phyloP scores from a whole-genome alignment of 768 basidiomycete genomes.

The Trametes elegans region DNA sequence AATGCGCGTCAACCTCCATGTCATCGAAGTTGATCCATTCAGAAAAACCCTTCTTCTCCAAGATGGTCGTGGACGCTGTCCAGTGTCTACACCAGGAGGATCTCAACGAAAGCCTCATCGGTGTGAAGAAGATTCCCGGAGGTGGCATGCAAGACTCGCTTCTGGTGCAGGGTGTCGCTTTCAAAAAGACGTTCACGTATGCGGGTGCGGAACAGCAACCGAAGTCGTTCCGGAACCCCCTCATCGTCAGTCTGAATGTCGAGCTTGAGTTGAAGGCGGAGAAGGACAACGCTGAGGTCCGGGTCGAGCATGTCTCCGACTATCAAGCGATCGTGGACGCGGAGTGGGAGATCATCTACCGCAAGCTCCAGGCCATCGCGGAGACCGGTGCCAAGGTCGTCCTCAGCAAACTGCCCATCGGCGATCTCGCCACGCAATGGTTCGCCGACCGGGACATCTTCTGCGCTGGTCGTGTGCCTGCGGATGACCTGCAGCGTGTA shows the following conservation, averaged over 20 bases:
- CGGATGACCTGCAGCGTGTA: slow-evolving; percentile 88
- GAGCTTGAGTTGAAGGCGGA: slow-evolving; percentile 99
- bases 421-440: slow-evolving; percentile 98
- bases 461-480: slow-evolving; percentile 93
- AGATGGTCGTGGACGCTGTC: slow-evolving; percentile 98
- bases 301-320: slow-evolving; percentile 94
- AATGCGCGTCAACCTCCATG: slow-evolving; percentile 99
- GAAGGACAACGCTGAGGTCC: slow-evolving; percentile 98
- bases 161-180: slow-evolving; percentile 87
- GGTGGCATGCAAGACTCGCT: slow-evolving; percentile 97
- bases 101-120: slow-evolving; percentile 93
- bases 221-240: slow-evolving; percentile 84
- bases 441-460: slow-evolving; percentile 99
- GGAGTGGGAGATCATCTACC: slow-evolving; percentile 99
- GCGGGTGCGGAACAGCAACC: slow-evolving; percentile 99
- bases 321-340: slow-evolving; percentile 99
- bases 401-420: slow-evolving; percentile 96
- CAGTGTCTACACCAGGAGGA: slow-evolving; percentile 89
- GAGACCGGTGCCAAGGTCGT: slow-evolving; percentile 97
- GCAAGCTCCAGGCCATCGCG: slow-evolving; percentile 93
- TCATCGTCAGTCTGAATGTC: slow-evolving; percentile 93
- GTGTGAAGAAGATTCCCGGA: slow-evolving; percentile 96
- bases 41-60: slow-evolving; percentile 97
- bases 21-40: slow-evolving; percentile 99
- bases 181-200: slow-evolving; percentile 99